A percentile compares a stretch with the other conserved stretches of the same genome.
Evolutionary conservation across 2,329 filamentous ascomycete genomes (phyloP).

Genomic region (Mariannaea elegans): DNA sequence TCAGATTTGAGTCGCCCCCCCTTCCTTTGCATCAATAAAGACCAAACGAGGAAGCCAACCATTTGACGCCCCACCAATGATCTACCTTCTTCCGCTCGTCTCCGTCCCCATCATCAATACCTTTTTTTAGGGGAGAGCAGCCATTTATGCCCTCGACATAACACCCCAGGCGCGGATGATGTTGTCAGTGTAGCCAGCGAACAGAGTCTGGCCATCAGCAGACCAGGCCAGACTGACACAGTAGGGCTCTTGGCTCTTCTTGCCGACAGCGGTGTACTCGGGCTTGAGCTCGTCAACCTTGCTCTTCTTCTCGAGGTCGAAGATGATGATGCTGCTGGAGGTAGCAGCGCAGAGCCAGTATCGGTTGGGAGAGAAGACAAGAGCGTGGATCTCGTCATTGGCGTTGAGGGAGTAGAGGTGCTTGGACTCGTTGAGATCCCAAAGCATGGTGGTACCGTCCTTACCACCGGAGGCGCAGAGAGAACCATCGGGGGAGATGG

Average conservation of each 20-base stretch:
- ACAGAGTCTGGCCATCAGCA: conserved; percentile 98
- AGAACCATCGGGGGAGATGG: conserved; percentile 98
- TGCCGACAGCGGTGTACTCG: conserved; percentile 95
- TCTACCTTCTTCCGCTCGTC: conserved; percentile 49
- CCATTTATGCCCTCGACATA: conserved; percentile 85
- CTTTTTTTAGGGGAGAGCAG: conserved; percentile 39
- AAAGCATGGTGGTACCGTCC: conserved; percentile 99
- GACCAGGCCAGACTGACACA: conserved; percentile 97
- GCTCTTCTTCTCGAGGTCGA: conserved; percentile 99
- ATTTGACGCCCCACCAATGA: conserved; percentile 57
- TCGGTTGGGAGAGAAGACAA: conserved; percentile 99
- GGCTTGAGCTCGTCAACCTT: conserved; percentile 99
- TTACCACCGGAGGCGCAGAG: conserved; percentile 99
- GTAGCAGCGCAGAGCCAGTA: conserved; percentile 99
- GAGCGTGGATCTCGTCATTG: conserved; percentile 99
- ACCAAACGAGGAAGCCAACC: conserved; percentile 58
- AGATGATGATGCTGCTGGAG: conserved; percentile 98
- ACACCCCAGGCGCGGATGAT: conserved; percentile 98
- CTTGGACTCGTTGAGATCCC: conserved; percentile 99
- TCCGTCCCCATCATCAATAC: conserved; percentile 36
- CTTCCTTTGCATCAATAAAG: conserved; percentile 53
- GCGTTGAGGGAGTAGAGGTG: conserved; percentile 99
- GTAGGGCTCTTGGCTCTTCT: conserved; percentile 99
- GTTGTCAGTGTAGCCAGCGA: conserved; percentile 99
- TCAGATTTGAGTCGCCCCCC: conserved; percentile 46